A percentile compares a stretch with the other conserved stretches of the same genome.
Evolutionary conservation across 164 flowering plant genomes (phyloP).

Genomic region (Cinnamomum micranthum): DNA sequence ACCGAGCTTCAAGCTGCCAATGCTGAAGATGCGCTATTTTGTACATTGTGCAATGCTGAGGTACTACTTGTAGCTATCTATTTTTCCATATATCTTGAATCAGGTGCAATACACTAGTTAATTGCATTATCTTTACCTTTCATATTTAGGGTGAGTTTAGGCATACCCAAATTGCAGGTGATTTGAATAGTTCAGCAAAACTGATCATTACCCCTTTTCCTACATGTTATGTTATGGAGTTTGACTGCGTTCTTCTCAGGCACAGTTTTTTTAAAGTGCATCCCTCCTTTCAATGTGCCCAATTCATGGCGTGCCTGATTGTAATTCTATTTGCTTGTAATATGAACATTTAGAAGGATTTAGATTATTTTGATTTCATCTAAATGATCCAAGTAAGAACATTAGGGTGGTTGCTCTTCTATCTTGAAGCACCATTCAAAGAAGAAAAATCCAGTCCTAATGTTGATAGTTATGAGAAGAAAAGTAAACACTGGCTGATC

Average conservation of each 20-base stretch:
- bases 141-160: neutral
- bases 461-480: no score
- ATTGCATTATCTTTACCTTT: neutral
- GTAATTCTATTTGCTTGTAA: no score
- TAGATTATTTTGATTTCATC: no score
- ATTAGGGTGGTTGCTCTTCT: no score
- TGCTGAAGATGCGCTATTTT: conserved; percentile 76
- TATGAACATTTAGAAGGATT: no score
- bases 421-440: no score
- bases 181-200: neutral
- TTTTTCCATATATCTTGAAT: neutral
- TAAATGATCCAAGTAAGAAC: no score
- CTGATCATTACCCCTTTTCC: neutral
- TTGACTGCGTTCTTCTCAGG: neutral
- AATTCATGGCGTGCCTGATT: no score
- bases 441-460: no score
- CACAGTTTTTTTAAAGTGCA: neutral
- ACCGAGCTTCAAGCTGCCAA: conserved; percentile 43
- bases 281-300: no score
- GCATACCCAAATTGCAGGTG: neutral
- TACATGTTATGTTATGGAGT: neutral
- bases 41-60: conserved; percentile 97
- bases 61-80: conserved; percentile 29
- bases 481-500: no score
- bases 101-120: neutral